Base-by-base conservation (phyloP, 805 yeast genomes). In the Kluyveromyces lactis region DNA sequence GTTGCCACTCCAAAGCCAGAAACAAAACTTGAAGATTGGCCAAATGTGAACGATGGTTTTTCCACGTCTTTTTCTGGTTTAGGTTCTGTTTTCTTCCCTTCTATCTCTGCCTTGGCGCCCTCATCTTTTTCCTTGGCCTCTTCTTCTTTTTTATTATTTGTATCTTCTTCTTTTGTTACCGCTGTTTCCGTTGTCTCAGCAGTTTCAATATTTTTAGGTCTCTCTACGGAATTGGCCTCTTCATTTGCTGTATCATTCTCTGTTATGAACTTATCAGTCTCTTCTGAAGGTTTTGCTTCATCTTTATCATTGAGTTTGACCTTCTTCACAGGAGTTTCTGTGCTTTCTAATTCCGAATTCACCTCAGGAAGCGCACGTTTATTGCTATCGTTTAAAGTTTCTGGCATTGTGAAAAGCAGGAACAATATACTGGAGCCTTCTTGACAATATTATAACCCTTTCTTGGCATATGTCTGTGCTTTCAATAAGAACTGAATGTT, bases 11-110 rank as follows among this genome's bases (percentile, higher is more conserved):
- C 56, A 33, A 64, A 55, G 1, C 66, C 63, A 11, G 58, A 38
- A 9, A 79, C 78, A 52, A 76, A 75, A 18, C 67, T 51, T 0
- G 79, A 67, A 2, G 70, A 53, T 1, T 76, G 61, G 8, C 82
- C 83, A 63, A 77, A 77, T 1, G 74, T 77, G 55, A 72, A 74
- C 46, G 67, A 69, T 17, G 76, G 71, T 23, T 38, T 37, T 28
- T 28, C 11, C 18, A 28, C 18, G 35, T 34, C 36, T 27, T 27
- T 27, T 36, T 38, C 38, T 24, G 24, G 36, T 24, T 38, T 33
- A 26, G 26, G 38, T 12, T 18, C 39, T 11, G 24, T 26, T 16
- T 33, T 41, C 18, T 40, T 40, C 31, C 32, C 47, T 16, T 31
- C 40, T 4, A 40, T 28, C 7, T 42, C 40, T n/a, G 35, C 29